Evolutionary conservation across 2,329 filamentous ascomycete species (phyloP).

Genomic region (Juglanconis sp.): DNA sequence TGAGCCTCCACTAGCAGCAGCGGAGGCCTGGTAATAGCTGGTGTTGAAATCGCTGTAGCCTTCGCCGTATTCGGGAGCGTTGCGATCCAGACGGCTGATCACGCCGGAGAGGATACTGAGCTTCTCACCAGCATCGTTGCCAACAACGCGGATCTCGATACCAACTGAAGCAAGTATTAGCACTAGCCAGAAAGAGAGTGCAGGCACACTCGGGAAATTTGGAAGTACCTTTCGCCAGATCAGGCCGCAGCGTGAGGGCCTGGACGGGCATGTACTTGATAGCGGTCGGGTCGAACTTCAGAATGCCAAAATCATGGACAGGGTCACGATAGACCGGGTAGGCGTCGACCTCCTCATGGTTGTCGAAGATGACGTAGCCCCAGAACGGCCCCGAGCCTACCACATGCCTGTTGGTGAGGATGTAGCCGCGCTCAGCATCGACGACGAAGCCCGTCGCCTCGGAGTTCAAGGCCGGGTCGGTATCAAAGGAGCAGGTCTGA

Average conservation of each 20-base stretch:
- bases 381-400: slow-evolving; percentile 95
- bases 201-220: background rate
- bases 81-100: slow-evolving; percentile 91
- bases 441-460: slow-evolving; percentile 98
- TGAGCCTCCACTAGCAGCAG: slow-evolving; percentile 92
- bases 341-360: slow-evolving; percentile 94
- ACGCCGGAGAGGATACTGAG: slow-evolving; percentile 96
- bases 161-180: slow-evolving; percentile 57
- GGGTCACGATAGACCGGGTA: slow-evolving; percentile 96
- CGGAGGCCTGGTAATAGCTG: slow-evolving; percentile 96
- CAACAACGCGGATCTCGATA: slow-evolving; percentile 91
- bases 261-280: slow-evolving; percentile 96
- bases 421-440: slow-evolving; percentile 86
- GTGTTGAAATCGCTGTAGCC: slow-evolving; percentile 97
- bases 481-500: slow-evolving; percentile 96
- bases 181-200: background rate
- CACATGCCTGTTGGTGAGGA: slow-evolving; percentile 86
- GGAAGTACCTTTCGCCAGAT: slow-evolving; percentile 66
- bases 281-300: slow-evolving; percentile 90
- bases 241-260: slow-evolving; percentile 76
- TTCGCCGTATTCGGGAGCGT: slow-evolving; percentile 87
- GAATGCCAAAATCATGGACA: slow-evolving; percentile 96
- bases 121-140: slow-evolving; percentile 98
- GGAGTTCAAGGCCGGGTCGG: slow-evolving; percentile 87
- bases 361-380: slow-evolving; percentile 98